Base-by-base conservation (phyloP, 441 rosid species). In the Erysimum cheiri region DNA sequence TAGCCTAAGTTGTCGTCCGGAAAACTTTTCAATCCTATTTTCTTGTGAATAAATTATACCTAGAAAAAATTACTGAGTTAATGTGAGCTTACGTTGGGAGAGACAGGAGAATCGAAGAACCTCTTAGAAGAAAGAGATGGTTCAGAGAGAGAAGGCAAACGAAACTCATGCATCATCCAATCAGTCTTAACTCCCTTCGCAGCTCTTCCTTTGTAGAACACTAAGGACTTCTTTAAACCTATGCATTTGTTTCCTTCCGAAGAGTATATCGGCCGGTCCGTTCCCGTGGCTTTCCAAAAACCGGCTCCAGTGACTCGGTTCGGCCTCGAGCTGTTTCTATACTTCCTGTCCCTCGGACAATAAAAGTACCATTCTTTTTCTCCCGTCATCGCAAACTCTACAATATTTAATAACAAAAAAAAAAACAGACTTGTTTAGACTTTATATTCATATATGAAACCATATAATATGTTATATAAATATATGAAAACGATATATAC, bases 91-190 rank as follows among this genome's bases (percentile, higher is more conserved):
- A 92, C 98, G 71, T 87, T 88, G 75, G 88, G 80, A 50, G 92
- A 86, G 47, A 87, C 63, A 19, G 62, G 65, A 79, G 64, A 81
- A 77, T 86, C 87, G 14, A 83, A 50, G 80, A 80, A 85, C 56
- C 84, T 80, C 75, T 86, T 88, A 7, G 87, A 72, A 12, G 84
- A 73, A 3, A 58, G 72, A 2, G 87, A 67, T 36, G 74, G 77
- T 6, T 85, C 87, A 0, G 83, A n/a, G 29, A 90, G 80, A 40
- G 92, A 80, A 71, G 98, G 97, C 49, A 93, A 81, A 47, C 98
- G 90, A 71, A 93, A 93, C 88, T 93, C 98, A 37, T 93, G 98
- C 98, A 93, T 93, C 98, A 93, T 93, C 98, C 98, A 93, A 58
- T 93, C 98, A 6, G 98, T 93, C 83, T 93, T 93, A 76, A 84